phyloP scores from a whole-genome alignment of 805 yeast species.

The Hanseniaspora clermontiae region DNA sequence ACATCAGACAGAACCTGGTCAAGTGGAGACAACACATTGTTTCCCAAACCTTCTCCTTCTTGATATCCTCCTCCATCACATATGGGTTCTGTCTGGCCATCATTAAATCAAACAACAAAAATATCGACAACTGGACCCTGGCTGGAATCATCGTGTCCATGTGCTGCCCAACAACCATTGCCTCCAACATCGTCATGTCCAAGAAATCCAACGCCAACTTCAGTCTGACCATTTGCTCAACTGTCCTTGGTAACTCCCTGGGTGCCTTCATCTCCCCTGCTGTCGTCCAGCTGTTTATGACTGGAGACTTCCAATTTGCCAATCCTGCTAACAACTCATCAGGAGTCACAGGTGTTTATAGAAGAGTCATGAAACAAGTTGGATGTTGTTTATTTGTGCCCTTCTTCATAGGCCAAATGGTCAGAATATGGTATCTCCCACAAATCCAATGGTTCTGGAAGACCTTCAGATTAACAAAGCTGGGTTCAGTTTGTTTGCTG shows the following conservation, averaged over 20 bases:
- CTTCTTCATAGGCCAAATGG: constrained; percentile 71
- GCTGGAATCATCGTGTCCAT: constrained; percentile 75
- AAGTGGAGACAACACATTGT: constrained; percentile 78
- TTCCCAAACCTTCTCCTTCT: constrained; percentile 52
- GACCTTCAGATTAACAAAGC: constrained; percentile 50
- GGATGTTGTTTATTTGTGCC: constrained; percentile 79
- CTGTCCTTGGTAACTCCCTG: constrained; percentile 66
- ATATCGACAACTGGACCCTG: constrained; percentile 64
- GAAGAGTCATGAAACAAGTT: constrained; percentile 72
- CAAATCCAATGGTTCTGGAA: constrained; percentile 49
- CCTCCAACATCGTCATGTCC: constrained; percentile 89
- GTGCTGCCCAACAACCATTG: constrained; percentile 82
- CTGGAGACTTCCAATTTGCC: constrained; percentile 56
- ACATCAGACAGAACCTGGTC: constrained; percentile 46
- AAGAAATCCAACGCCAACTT: constrained; percentile 74
- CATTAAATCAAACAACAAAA: constrained; percentile 39
- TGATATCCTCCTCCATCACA: constrained; percentile 57
- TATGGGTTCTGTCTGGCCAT: constrained; percentile 64
- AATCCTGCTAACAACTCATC: constrained; percentile 54
- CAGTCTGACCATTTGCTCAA: constrained; percentile 66
- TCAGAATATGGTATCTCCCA: constrained; percentile 57
- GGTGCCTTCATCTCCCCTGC: constrained; percentile 89
- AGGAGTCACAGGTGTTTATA: constrained; percentile 47
- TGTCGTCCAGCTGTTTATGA: constrained; percentile 54
- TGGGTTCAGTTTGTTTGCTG: constrained; percentile 68